Conservation (phyloP, 768 basidiomycete genomes). For the Mrakia blollopis region DNA sequence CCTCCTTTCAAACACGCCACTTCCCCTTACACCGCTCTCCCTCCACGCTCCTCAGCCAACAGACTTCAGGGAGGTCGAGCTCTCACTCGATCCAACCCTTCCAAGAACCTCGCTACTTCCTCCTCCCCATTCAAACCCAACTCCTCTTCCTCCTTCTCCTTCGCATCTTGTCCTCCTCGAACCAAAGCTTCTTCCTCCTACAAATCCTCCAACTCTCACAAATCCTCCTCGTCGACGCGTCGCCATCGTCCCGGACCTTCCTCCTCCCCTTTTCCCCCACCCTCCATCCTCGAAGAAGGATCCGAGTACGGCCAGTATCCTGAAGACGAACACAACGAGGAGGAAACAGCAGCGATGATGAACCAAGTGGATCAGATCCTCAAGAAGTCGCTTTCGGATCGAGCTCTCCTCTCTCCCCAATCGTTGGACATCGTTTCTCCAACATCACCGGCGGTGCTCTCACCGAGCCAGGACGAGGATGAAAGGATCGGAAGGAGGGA, state of each 20-base stretch:
- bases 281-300: background rate
- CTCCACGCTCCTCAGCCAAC: background rate
- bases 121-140: background rate
- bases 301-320: background rate
- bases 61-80: background rate
- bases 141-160: background rate
- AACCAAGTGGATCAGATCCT: conserved; percentile 2
- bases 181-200: background rate
- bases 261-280: too few species aligned
- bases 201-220: too few species aligned
- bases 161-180: background rate
- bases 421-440: background rate
- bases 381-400: background rate
- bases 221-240: too few species aligned
- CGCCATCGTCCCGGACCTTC: too few species aligned
- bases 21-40: background rate
- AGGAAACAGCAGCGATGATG: conserved; percentile 12
- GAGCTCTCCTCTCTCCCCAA: background rate
- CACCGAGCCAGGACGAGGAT: background rate
- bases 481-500: background rate
- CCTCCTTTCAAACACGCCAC: background rate
- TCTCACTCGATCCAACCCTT: background rate
- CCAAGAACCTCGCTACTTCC: background rate
- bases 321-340: background rate
- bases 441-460: background rate